Base-by-base conservation (phyloP, 371 early-diverging fungal species). In the Mucor piriformis region DNA sequence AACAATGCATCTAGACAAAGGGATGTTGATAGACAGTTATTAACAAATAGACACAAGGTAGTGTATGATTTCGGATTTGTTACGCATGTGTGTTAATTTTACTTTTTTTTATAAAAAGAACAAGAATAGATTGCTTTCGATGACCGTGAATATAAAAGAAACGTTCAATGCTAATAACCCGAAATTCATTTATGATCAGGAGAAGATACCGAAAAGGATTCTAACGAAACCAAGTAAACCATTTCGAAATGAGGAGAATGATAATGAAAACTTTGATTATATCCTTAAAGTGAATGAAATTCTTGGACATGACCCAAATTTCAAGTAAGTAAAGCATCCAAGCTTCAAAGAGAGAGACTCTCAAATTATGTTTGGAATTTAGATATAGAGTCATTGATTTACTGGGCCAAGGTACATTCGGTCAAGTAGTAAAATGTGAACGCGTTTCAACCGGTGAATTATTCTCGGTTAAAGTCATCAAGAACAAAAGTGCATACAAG, bases 331-430 rank as follows among this genome's bases (percentile, higher is more conserved):
- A 23, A 37, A 18, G 18, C 21, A 23, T 37, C 8, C 8, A 12
- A 37, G 15, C 8, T 13, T 13, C 8, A 37, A 37, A 37, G 15
- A 37, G 13, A 37, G 37, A 37, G 4, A 37, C n/a, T n/a, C n/a
- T n/a, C n/a, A n/a, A n/a, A 38, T 16, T 3, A 3, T 42, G n/a
- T 42, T 8, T 18, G n/a, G n/a, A n/a, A n/a, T n/a, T n/a, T 18
- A 91, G 91, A 59, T 94, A 94, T 72, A 72, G 87, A 38, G 94
- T 98, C 48, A 68, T 94, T 58, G 97, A 96, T 69, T 72, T 93
- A 18, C 73, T 99, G 20, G 99, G 99, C 2, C 90, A 89, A 73
- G 99, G 99, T 13, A 99, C 99, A 0, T 99, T 98, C 85, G 98
- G 99, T 0, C 97, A 98, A 74, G 99, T 99, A 0, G 96, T 94